phyloP scores from a whole-genome alignment of 2,329 filamentous ascomycete genomes.

The Scytalidium lignicola region DNA sequence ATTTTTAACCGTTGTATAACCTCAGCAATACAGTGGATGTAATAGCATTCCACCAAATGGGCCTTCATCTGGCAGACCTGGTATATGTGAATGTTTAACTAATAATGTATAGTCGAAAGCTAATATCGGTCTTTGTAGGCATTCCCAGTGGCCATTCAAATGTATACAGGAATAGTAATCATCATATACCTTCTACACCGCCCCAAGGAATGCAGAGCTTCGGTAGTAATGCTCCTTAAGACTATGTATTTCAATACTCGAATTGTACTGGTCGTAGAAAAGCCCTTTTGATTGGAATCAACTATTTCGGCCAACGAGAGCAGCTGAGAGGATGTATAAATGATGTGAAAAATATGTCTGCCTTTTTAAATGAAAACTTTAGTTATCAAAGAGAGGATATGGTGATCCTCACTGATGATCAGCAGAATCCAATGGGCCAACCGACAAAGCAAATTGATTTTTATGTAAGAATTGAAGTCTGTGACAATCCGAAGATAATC shows the following conservation, averaged over 20 bases:
- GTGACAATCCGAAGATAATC: too few species aligned
- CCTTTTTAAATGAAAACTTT: constrained; percentile 82
- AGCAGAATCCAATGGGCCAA: constrained; percentile 95
- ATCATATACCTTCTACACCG: constrained; percentile 59
- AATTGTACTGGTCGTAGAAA: constrained; percentile 85
- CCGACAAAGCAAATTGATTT: too few species aligned
- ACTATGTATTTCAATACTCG: constrained; percentile 86
- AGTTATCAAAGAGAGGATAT: constrained; percentile 94
- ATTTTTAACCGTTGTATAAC: constrained; percentile 5
- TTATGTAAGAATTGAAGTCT: too few species aligned
- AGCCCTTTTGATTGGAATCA: constrained; percentile 88
- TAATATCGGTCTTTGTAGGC: constrained; percentile 20
- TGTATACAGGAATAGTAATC: constrained; percentile 49
- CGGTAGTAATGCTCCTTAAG: constrained; percentile 72
- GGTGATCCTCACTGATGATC: constrained; percentile 93
- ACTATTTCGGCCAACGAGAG: constrained; percentile 90
- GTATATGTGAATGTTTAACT: constrained; percentile 30
- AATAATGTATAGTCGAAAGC: neutral
- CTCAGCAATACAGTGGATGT: constrained; percentile 42
- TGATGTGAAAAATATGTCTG: constrained; percentile 95
- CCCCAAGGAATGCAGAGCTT: constrained; percentile 65
- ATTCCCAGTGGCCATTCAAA: constrained; percentile 43
- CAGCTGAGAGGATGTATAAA: constrained; percentile 94
- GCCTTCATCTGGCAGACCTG: constrained; percentile 45
- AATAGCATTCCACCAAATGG: constrained; percentile 27